Base-by-base conservation (phyloP, 768 basidiomycete species). In the Amanita muscaria region DNA sequence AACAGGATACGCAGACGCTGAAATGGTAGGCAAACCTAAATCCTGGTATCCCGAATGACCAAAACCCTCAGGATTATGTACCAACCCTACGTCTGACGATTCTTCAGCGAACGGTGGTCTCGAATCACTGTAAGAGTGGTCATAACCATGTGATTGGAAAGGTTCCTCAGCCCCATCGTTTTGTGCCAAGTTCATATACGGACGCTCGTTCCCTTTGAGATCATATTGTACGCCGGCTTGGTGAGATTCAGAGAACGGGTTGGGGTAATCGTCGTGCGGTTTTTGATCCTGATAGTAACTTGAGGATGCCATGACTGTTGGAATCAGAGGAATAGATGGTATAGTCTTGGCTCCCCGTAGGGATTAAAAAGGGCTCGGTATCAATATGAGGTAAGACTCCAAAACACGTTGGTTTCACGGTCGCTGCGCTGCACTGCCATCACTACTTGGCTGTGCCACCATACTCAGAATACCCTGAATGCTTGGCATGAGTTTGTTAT, bases 41-140 rank as follows among this genome's bases (percentile, higher is more conserved):
- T 81, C 74, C 49, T 79, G 66, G 52, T 72, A 79, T 29, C 60
- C 59, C 21, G 64, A 58, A 40, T 57, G 64, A 12, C 64, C 67
- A 41, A 65, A 63, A 31, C 59, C 67, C 30, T 69, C 64, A 19
- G 70, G 69, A 50, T 72, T 71, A 16, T 60, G 62, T 31, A 79
- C 65, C n/a, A 83, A 61, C 6, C 72, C 62, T 3, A 56, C 57
- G 36, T 66, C 58, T 16, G 58, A 59, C 5, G 60, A 55, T 9
- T 67, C 67, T 12, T 62, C 56, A 30, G 44, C 19, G 33, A 44
- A 42, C 27, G 53, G 44, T 29, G 27, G 12, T 30, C 40, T 27
- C 22, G 37, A 14, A 3, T 29, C 12, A 25, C 22, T 22, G 12
- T 38, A 15, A 10, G 36, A 27, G 42, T 48, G 45, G 30, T 35